A percentile compares a stretch with the other conserved stretches of the same genome.
Evolutionary conservation across 2,329 filamentous ascomycete genomes (phyloP).

Genomic region (Chaetomiaceae sp.): DNA sequence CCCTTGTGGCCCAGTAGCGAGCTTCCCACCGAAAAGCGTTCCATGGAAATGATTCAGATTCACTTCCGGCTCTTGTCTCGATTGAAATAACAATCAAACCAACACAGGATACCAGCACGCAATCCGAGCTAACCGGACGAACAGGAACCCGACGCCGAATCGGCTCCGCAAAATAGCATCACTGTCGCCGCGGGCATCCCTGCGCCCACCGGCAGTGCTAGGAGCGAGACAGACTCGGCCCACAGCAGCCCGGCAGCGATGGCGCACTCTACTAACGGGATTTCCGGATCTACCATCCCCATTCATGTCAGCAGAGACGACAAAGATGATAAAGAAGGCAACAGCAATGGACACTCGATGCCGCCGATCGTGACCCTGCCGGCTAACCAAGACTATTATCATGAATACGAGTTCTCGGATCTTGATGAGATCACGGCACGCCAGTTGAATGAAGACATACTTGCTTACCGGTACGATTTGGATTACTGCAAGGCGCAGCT

Average conservation of each 20-base stretch:
- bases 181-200: slow-evolving; percentile 11
- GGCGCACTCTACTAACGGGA: neutral
- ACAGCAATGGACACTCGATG: neutral
- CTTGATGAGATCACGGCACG: slow-evolving; percentile 32
- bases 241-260: slow-evolving; percentile 1
- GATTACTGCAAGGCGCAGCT: slow-evolving; percentile 40
- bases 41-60: too few species aligned
- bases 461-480: slow-evolving; percentile 40
- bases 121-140: neutral
- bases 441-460: slow-evolving; percentile 41
- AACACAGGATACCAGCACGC: neutral
- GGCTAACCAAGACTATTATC: slow-evolving; percentile 1
- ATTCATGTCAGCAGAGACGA: neutral
- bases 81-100: too few species aligned
- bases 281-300: neutral
- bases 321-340: neutral
- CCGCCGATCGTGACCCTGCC: neutral
- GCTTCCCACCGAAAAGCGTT: too few species aligned
- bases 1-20: too few species aligned
- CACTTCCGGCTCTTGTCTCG: neutral
- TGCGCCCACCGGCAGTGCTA: neutral
- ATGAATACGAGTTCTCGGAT: slow-evolving; percentile 17
- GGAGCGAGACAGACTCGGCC: slow-evolving; percentile 1
- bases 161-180: slow-evolving; percentile 19
- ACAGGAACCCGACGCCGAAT: slow-evolving; percentile 5